Conservation (phyloP, 73 alveolate species). For the Paramecium biaurelia region DNA sequence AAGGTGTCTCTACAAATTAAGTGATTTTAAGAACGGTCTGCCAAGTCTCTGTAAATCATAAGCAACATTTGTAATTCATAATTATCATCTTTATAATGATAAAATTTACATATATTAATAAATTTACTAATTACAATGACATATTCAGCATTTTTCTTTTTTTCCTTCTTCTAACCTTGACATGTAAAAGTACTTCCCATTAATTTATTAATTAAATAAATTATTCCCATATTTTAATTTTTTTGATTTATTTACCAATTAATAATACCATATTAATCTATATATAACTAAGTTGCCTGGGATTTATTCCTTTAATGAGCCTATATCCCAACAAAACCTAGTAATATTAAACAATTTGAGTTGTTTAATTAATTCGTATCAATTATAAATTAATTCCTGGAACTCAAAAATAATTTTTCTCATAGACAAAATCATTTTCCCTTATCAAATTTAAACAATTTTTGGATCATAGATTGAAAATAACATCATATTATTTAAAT, state of each 20-base stretch:
- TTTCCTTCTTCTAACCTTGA: background rate
- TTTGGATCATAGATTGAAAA: background rate
- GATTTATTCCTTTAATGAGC: background rate
- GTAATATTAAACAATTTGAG: background rate
- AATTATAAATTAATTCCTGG: background rate
- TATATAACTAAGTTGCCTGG: conserved; percentile 8
- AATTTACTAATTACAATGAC: background rate
- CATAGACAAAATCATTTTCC: background rate
- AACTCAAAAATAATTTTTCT: background rate
- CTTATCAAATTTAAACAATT: background rate
- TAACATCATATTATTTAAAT: background rate
- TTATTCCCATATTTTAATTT: background rate
- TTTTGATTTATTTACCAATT: background rate
- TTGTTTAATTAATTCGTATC: background rate
- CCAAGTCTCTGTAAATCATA: background rate
- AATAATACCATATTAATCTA: background rate
- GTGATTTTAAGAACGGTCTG: conserved; percentile 4
- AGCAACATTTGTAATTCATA: background rate
- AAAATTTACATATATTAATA: background rate
- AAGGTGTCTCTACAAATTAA: background rate
- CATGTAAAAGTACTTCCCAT: background rate
- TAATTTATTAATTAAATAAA: background rate
- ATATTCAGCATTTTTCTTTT: background rate
- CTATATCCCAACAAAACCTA: background rate
- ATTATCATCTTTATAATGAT: background rate